Conservation (phyloP, 805 yeast genomes). For the Kodamaea sagamina region DNA sequence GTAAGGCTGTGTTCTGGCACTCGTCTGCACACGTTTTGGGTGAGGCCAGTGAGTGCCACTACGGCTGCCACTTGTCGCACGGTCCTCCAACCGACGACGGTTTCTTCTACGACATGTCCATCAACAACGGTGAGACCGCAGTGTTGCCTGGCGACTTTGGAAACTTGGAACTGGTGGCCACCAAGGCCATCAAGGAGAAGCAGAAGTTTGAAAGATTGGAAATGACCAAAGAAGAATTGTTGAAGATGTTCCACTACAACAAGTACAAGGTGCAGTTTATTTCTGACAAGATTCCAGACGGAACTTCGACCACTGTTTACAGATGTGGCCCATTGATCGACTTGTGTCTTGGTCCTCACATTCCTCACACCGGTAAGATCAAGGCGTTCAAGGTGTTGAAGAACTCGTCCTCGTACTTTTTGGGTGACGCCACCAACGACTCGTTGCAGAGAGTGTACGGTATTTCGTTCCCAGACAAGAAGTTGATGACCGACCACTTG, state of each 20-base stretch:
- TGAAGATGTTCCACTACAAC: conserved; percentile 93
- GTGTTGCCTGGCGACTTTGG: conserved; percentile 84
- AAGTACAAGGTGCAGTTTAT: conserved; percentile 92
- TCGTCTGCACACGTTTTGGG: conserved; percentile 98
- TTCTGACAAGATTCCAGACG: conserved; percentile 88
- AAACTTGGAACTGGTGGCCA: conserved; percentile 80
- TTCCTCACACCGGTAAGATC: conserved; percentile 95
- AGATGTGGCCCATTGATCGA: conserved; percentile 97
- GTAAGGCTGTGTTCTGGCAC: conserved; percentile 97
- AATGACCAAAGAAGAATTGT: conserved; percentile 85
- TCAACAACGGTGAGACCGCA: conserved; percentile 65
- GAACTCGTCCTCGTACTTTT: conserved; percentile 93
- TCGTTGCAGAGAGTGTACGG: conserved; percentile 97
- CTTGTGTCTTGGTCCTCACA: conserved; percentile 96
- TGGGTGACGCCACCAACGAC: conserved; percentile 91
- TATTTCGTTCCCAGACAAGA: conserved; percentile 97
- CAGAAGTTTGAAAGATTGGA: conserved; percentile 93
- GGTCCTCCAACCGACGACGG: conserved; percentile 99
- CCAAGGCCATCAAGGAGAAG: conserved; percentile 89
- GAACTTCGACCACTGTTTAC: conserved; percentile 93
- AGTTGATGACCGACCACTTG: conserved; percentile 90
- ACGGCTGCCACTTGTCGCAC: conserved; percentile 81
- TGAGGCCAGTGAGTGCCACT: conserved; percentile 95
- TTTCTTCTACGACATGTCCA: conserved; percentile 93
- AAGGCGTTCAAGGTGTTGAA: conserved; percentile 92